A percentile compares a stretch with the other conserved stretches of the same genome.
These are phyloP conservation scores for Penicillium waksmanii DNA, from an alignment of 495 filamentous ascomycete species.

Conservation along the genomic window DNA sequence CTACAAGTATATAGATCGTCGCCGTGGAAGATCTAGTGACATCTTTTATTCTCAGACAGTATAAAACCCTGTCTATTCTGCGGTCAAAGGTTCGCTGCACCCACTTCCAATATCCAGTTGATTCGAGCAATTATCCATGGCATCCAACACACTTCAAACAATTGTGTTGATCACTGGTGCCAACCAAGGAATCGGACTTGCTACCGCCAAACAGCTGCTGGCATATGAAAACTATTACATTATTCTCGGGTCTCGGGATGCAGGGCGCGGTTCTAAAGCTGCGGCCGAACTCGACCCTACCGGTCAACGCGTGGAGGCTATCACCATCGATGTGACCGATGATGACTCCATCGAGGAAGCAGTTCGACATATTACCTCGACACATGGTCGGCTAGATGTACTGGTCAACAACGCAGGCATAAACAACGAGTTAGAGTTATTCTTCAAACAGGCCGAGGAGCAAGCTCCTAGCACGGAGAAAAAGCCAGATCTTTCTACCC, in stretches of 20 bases:
- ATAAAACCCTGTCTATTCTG: no score
- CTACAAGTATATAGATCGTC: neutral
- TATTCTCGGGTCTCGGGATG: slow-evolving; percentile 40
- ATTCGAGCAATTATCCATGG: neutral
- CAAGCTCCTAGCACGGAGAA: neutral
- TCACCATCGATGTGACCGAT: slow-evolving; percentile 45
- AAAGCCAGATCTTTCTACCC: neutral
- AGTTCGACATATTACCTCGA: slow-evolving; percentile 31
- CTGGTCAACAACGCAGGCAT: slow-evolving; percentile 48
- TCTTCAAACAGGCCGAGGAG: slow-evolving; percentile 6
- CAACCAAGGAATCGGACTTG: slow-evolving; percentile 52
- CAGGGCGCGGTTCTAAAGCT: slow-evolving; percentile 27
- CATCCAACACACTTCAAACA: slow-evolving; percentile 6
- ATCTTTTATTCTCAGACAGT: no score
- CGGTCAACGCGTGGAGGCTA: slow-evolving; percentile 22
- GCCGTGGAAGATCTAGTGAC: neutral
- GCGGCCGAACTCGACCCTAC: slow-evolving; percentile 27
- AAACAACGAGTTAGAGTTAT: slow-evolving; percentile 33
- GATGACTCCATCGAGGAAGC: slow-evolving; percentile 43
- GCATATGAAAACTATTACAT: slow-evolving; percentile 38
- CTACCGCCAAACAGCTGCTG: slow-evolving; percentile 37
- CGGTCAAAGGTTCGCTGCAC: neutral
- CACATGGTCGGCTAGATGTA: slow-evolving; percentile 36
- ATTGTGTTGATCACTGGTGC: slow-evolving; percentile 49
- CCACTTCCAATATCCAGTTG: neutral